A percentile compares a stretch with the other conserved stretches of the same genome.
Conservation (phyloP, 257 asterid species). For the Solanum virginianum region DNA sequence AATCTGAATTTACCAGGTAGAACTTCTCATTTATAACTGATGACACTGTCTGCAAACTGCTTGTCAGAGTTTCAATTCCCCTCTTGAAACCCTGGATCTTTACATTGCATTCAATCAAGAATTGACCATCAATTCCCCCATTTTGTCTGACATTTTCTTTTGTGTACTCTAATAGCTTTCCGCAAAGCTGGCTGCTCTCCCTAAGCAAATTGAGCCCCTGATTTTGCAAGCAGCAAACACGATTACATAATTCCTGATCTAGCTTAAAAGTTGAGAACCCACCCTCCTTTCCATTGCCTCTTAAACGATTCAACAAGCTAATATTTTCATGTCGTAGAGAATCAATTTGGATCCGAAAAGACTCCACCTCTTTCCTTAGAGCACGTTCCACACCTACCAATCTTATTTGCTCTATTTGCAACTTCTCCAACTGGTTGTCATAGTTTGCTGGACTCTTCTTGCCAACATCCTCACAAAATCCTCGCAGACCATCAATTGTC, state of each 20-base stretch:
- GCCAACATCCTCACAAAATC: slow-evolving; percentile 66
- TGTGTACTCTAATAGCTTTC: slow-evolving; percentile 49
- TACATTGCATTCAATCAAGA: slow-evolving; percentile 72
- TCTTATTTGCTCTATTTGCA: slow-evolving; percentile 70
- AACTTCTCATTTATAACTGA: slow-evolving; percentile 35
- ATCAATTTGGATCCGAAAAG: slow-evolving; percentile 53
- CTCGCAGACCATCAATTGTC: slow-evolving; percentile 77
- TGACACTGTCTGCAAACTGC: slow-evolving; percentile 42
- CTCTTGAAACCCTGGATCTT: slow-evolving; percentile 76
- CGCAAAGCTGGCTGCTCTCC: slow-evolving; percentile 61
- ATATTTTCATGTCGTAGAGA: slow-evolving; percentile 85
- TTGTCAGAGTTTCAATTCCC: slow-evolving; percentile 53
- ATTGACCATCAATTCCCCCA: slow-evolving; percentile 41
- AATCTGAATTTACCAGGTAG: slow-evolving; percentile 6
- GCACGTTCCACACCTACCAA: slow-evolving; percentile 79
- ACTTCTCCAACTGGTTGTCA: slow-evolving; percentile 48
- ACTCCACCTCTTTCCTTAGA: slow-evolving; percentile 87
- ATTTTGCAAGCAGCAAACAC: slow-evolving; percentile 57
- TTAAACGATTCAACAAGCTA: slow-evolving; percentile 68
- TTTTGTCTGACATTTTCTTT: slow-evolving; percentile 26
- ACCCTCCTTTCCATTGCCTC: slow-evolving; percentile 46
- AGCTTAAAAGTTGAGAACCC: slow-evolving; percentile 60
- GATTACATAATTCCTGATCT: slow-evolving; percentile 70
- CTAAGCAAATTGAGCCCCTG: slow-evolving; percentile 62
- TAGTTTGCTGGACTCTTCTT: slow-evolving; percentile 35